Evolutionary conservation across 2,329 filamentous ascomycete genomes (phyloP), one percentile per base, ranked within the genome.

Genomic region (Arthrinium puccinioides): DNA sequence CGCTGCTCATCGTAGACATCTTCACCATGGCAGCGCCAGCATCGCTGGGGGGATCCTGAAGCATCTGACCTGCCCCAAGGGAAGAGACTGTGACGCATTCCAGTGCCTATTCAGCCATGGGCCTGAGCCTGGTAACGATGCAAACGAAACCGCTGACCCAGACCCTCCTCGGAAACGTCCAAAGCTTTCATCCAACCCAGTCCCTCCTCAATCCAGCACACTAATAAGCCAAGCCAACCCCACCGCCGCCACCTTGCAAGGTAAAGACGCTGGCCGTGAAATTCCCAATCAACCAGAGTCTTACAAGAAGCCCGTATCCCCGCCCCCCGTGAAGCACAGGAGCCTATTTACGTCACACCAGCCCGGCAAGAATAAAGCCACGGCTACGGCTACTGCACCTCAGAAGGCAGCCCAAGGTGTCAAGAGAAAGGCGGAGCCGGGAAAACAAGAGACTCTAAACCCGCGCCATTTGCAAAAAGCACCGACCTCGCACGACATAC

Each of bases 381-480:
- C 32, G 4, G 20, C 40, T 4, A 25, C 31, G 15, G 21, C 27
- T 25, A 34, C 37, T 27, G 34, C 38, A 32, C 29, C 33, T 13
- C 36, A 36, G 30, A 10, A 32, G 20, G 26, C 21, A 18, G 37
- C 39, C 28, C 26, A 28, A 3, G 20, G 41, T 4, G 42, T 41
- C 20, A 20, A 42, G 35, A 16, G 31, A 10, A 6, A 42, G 15
- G 47, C 47, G 24, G 26, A 44, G 5, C 35, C 48, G 14, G 58
- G 58, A 31, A 62, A 62, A 38, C 43, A 59, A 11, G 79, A 84
- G 59, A 57, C 66, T 14, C 68, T 89, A 24, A 84, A 84, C 46
- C 84, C 84, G 33, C 75, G 83, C 6, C 67, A 78, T 26, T 64
- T 89, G 3, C 69, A 72, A 39, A 63, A 61, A 24, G 64, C 75